Base-by-base conservation (phyloP, 2,329 filamentous ascomycete genomes). In the Xylaria sp. region DNA sequence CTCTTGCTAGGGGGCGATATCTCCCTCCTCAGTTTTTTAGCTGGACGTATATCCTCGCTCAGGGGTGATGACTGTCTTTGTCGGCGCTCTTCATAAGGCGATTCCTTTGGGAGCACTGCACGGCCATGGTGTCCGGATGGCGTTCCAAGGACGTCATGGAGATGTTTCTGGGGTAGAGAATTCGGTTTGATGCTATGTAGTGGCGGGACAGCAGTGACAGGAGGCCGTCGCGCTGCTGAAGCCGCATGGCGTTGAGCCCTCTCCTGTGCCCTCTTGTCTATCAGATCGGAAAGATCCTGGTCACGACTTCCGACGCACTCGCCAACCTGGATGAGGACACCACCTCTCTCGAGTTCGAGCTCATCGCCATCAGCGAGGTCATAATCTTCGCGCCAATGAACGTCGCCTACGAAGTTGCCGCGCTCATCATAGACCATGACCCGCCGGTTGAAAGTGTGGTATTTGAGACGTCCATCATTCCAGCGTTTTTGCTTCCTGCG, bases 391-490 rank as follows among this genome's bases (percentile, higher is more conserved):
- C 87, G 87, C 89, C 91, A 95, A 77, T 97, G 92, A 33, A 88
- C 87, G 74, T 97, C 94, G 2, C 93, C 94, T 28, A 97, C 84
- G 67, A 89, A 92, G 74, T 94, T 92, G 0, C 91, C 87, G 2
- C 86, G 81, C 49, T 92, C 88, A 75, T 97, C 93, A 71, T 95
- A 94, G 6, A 96, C 91, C 92, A 97, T 96, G 63, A 95, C 82
- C 4, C 92, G 88, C 73, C 89, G 92, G 79, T 97, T 97, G 84
- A 96, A 97, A 0, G 91, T 90, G 73, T 97, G 94, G 67, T 90
- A 96, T 67, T 90, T 91, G 64, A 97, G 85, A 54, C 88, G 88
- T 37, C 94, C 94, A 88, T 97, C 94, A 72, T 96, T 92, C 94
- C 94, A 97, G 64, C 92, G 84, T 75, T 97, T 97, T 70, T 92